phyloP scores from a whole-genome alignment of 2,329 filamentous ascomycete species.

The Aspergillus unguis region DNA sequence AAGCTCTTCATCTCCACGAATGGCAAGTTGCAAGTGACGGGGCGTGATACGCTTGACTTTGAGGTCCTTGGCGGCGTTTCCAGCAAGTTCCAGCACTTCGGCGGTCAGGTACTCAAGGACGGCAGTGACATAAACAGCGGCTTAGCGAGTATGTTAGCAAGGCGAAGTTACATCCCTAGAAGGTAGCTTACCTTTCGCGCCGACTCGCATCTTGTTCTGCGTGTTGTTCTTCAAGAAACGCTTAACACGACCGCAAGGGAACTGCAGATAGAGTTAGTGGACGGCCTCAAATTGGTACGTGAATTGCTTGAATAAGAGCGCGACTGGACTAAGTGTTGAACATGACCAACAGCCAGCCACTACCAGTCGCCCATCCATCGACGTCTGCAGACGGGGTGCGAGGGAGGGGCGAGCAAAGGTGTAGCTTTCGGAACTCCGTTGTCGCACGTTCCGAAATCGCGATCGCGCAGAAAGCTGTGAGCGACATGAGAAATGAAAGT shows the following conservation, averaged over 20 bases:
- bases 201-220: conserved; percentile 99
- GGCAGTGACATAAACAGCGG: conserved; percentile 95
- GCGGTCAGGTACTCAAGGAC: conserved; percentile 97
- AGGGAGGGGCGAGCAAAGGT: conserved; percentile 3
- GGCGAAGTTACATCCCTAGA: neutral
- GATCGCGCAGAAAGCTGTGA: neutral
- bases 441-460: conserved; percentile 3
- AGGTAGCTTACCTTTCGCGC: conserved; percentile 69
- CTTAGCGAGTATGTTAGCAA: conserved; percentile 40
- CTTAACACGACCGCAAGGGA: conserved; percentile 99
- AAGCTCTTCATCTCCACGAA: conserved; percentile 96
- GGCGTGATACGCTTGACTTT: conserved; percentile 99
- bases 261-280: conserved; percentile 54
- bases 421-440: neutral
- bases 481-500: neutral
- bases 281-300: neutral
- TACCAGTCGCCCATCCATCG: neutral
- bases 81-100: conserved; percentile 95
- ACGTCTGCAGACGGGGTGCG: neutral
- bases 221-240: conserved; percentile 99
- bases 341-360: neutral
- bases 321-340: neutral
- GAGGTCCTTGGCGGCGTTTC: conserved; percentile 98
- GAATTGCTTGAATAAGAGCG: neutral
- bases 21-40: conserved; percentile 94